Evolutionary conservation across 2,329 filamentous ascomycete species (phyloP), one percentile per base, ranked within the genome.

Genomic region (Falciphora oryzae): DNA sequence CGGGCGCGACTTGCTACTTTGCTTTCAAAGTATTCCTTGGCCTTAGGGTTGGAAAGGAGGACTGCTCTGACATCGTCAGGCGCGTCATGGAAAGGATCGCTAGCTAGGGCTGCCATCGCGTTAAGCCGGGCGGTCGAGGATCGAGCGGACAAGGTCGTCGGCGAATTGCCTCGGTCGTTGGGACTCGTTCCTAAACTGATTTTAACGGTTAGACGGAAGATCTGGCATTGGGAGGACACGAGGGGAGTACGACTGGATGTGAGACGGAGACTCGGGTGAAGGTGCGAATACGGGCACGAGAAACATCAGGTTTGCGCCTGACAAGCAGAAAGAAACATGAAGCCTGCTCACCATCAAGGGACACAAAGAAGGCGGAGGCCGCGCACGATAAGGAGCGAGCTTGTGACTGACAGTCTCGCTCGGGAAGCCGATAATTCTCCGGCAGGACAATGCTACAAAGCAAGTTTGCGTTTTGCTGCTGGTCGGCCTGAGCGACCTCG

Each of bases 61-160:
- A 18, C 7, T 32, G 32, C 32, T 22, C 8, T 44, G 38, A 18
- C 38, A 5, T 44, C 38, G 38, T 3, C 2, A 44, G 38, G 38
- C 38, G 38, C 38, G 38, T 44, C 16, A 44, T 16, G 14, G 38
- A 44, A 44, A 6, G 16, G 14, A 22, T 22, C 38, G 38, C 38
- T 35, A 2, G 32, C 38, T 44, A 18, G 6, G 38, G 38, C 38
- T 22, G 38, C 38, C 38, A 44, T 44, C 16, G 38, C 38, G 38
- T 16, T 7, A 22, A 44, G 8, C 70, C 22, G 75, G 70, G 67
- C 75, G 70, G 66, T 75, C 74, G 70, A 79, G 74, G 64, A 78
- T 77, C 64, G 74, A 76, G 62, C 73, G 74, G 29, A 79, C 71
- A 66, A 72, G 72, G 65, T 73, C 72, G 69, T 74, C 68, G 67